These are phyloP conservation scores for Stylosanthes scabra DNA, from an alignment of 331 rosid species.

Conservation along the genomic window DNA sequence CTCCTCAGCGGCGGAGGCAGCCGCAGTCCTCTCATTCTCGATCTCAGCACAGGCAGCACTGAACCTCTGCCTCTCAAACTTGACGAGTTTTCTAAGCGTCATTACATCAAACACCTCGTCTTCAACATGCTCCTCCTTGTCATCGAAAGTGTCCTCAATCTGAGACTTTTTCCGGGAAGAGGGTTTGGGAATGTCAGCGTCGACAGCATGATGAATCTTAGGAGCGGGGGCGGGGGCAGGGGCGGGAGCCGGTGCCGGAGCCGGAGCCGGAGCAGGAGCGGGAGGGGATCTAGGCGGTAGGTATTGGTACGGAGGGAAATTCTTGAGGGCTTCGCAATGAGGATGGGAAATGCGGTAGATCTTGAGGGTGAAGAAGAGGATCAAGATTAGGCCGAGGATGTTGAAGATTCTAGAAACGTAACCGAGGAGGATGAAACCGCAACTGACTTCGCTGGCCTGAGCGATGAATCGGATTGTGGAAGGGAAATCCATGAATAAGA, in stretches of 20 bases:
- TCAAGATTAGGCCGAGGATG: conserved; percentile 46
- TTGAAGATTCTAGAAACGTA: conserved; percentile 47
- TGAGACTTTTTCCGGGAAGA: conserved; percentile 1
- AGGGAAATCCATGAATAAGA: conserved; percentile 53
- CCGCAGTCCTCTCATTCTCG: conserved; percentile 72
- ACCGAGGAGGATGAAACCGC: conserved; percentile 57
- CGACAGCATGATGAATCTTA: conserved; percentile 6
- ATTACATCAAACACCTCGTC: conserved; percentile 54
- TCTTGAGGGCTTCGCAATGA: not conserved
- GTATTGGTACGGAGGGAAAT: too few species aligned
- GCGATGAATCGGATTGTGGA: conserved; percentile 51
- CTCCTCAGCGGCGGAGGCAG: conserved; percentile 74
- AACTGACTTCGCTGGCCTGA: conserved; percentile 56
- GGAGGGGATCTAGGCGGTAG: conserved; percentile 33
- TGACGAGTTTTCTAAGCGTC: conserved; percentile 60
- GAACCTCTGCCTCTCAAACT: conserved; percentile 48
- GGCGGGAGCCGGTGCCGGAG: not conserved
- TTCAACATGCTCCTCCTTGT: conserved; percentile 23
- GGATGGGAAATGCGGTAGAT: conserved; percentile 33
- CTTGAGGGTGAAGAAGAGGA: conserved; percentile 43
- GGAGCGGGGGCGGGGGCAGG: too few species aligned
- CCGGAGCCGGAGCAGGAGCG: not conserved
- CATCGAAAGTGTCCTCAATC: not conserved
- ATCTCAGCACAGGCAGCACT: conserved; percentile 59
- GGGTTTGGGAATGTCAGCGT: not conserved